Evolutionary conservation across 192 early-diverging fungal genomes (phyloP).

Genomic region (Linderina pennispora): DNA sequence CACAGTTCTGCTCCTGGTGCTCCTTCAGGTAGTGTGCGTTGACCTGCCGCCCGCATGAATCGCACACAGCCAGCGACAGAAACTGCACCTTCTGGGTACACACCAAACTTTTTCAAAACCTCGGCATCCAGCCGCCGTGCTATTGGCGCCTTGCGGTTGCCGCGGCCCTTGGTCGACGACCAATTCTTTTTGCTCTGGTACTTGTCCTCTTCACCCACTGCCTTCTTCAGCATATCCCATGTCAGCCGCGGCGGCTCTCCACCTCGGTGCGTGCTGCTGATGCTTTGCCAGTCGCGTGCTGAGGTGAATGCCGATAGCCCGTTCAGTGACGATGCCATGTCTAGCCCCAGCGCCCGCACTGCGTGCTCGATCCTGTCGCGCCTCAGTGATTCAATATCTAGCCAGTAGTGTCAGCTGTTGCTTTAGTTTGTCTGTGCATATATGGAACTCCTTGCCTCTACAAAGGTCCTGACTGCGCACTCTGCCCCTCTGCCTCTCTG

Average conservation of each 20-base stretch:
- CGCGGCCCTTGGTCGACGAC: slow-evolving; percentile 48
- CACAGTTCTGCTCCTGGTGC: slow-evolving; percentile 40
- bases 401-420: no score
- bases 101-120: slow-evolving; percentile 40
- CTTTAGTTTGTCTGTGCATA: no score
- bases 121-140: slow-evolving; percentile 46
- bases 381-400: slow-evolving; percentile 33
- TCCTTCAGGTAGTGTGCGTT: slow-evolving; percentile 43
- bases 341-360: slow-evolving; percentile 9
- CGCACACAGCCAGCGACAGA: slow-evolving; percentile 32
- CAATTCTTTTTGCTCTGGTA: slow-evolving; percentile 54
- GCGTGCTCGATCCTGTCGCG: slow-evolving; percentile 15
- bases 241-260: slow-evolving; percentile 21
- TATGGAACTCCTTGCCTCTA: no score
- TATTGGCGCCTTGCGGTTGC: slow-evolving; percentile 46
- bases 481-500: no score
- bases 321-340: slow-evolving; percentile 13
- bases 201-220: slow-evolving; percentile 47
- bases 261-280: slow-evolving; percentile 8
- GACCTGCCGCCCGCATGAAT: slow-evolving; percentile 32
- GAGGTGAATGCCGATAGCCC: slow-evolving; percentile 23
- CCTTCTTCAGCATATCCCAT: slow-evolving; percentile 47
- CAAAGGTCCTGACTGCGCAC: no score
- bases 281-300: slow-evolving; percentile 19
- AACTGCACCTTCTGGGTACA: slow-evolving; percentile 40